phyloP scores from a whole-genome alignment of 176 grass and related monocot genomes.

The Aegilops tauschii region DNA sequence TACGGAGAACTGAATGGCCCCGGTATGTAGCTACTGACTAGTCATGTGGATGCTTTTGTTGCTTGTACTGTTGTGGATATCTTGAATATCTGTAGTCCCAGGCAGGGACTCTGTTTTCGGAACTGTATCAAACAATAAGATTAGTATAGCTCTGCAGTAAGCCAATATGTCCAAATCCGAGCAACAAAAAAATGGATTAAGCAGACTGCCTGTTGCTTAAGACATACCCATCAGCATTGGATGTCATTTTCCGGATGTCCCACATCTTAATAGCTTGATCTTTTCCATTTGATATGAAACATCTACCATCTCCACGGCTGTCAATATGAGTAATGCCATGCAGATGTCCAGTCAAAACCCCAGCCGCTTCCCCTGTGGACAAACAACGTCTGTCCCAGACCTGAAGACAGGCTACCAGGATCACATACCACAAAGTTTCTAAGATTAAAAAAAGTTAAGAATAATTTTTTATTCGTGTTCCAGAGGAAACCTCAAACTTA shows the following conservation, averaged over 20 bases:
- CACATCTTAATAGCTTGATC: slow-evolving; percentile 84
- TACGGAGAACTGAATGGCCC: slow-evolving; percentile 79
- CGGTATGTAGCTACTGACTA: slow-evolving; percentile 80
- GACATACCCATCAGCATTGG: slow-evolving; percentile 42
- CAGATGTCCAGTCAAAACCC: slow-evolving; percentile 73
- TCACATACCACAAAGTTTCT: slow-evolving; percentile 25
- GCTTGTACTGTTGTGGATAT: slow-evolving; percentile 59
- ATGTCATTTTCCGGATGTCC: slow-evolving; percentile 88
- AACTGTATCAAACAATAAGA: slow-evolving; percentile 36
- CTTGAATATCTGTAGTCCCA: slow-evolving; percentile 79
- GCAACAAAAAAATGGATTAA: background rate
- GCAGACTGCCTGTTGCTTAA: slow-evolving; percentile 10
- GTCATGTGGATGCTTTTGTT: slow-evolving; percentile 66
- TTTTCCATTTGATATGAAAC: slow-evolving; percentile 96
- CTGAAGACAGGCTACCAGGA: slow-evolving; percentile 36
- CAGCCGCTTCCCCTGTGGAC: slow-evolving; percentile 62
- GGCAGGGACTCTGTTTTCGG: slow-evolving; percentile 17
- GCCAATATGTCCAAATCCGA: background rate
- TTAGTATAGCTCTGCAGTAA: background rate
- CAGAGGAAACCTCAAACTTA: background rate
- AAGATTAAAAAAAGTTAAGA: background rate
- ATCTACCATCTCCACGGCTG: slow-evolving; percentile 83
- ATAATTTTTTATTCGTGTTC: background rate
- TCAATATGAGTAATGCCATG: slow-evolving; percentile 87
- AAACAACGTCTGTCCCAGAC: slow-evolving; percentile 90